These are phyloP conservation scores for Candida xyloterini DNA, from an alignment of 805 yeast genomes.

Conservation along the genomic window DNA sequence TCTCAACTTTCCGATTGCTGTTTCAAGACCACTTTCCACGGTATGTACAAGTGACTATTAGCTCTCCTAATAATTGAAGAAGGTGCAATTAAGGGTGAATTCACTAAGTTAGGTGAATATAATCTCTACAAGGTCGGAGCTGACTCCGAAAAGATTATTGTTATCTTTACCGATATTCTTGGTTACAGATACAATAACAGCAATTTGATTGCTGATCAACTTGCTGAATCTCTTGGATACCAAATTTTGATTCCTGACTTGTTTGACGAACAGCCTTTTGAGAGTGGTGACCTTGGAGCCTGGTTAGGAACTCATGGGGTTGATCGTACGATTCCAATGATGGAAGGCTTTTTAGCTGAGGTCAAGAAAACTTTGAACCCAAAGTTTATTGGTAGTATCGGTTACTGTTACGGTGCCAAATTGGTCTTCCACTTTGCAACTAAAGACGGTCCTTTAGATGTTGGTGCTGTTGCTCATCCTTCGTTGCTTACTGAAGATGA, in stretches of 20 bases:
- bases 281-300: slow-evolving; percentile 21
- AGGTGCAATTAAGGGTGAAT: slow-evolving; percentile 44
- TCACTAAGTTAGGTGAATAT: slow-evolving; percentile 41
- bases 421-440: slow-evolving; percentile 53
- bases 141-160: slow-evolving; percentile 46
- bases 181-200: slow-evolving; percentile 61
- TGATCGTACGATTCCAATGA: slow-evolving; percentile 46
- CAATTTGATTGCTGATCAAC: slow-evolving; percentile 60
- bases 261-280: slow-evolving; percentile 51
- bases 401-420: slow-evolving; percentile 87
- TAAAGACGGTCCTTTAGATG: slow-evolving; percentile 38
- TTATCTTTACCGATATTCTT: slow-evolving; percentile 66
- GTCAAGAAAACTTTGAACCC: slow-evolving; percentile 46
- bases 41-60: slow-evolving; percentile 27
- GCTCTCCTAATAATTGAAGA: slow-evolving; percentile 6
- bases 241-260: slow-evolving; percentile 76
- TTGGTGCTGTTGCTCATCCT: slow-evolving; percentile 82
- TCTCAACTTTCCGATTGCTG: slow-evolving; percentile 10
- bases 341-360: slow-evolving; percentile 43
- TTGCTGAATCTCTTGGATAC: slow-evolving; percentile 56
- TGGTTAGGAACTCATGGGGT: slow-evolving; percentile 46
- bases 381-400: slow-evolving; percentile 54
- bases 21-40: slow-evolving; percentile 21
- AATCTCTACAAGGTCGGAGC: slow-evolving; percentile 49
- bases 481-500: slow-evolving; percentile 60